Base-by-base conservation (phyloP, 176 grass and related monocot genomes). In the Musa acuminata region DNA sequence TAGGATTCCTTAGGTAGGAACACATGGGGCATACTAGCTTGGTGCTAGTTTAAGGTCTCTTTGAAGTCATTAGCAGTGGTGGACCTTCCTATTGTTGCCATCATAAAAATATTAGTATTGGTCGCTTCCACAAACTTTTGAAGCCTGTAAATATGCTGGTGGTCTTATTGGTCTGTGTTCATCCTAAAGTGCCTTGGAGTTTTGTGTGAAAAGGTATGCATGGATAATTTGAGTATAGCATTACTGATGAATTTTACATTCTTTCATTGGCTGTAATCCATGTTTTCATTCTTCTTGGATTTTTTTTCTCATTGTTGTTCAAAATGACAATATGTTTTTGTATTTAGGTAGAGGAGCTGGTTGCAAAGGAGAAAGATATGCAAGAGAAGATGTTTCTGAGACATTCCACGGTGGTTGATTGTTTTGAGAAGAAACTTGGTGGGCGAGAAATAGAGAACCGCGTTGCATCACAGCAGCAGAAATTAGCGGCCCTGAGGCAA, bases 381-480 rank as follows among this genome's bases (percentile, higher is more conserved):
- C 91, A 95, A 79, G 96, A 95, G 23, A 99, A 99, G 55, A 85
- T 91, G 76, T 87, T 99, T 78, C 55, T 81, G 16, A 95, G 80
- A 85, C 96, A 99, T 81, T 84, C 96, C 69, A 95, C 91, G 0
- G 91, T 95, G 14, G 88, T 94, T 1, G 96, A 99, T 55, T 87
- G 88, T 74, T 91, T 99, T 54, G 91, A 99, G 84, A 99, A 91
- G 84, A 99, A 99, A 82, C 62, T 83, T n/a, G 82, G 90, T 2
- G 86, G 91, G 13, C 88, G 90, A 84, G 96, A 99, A 2, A 55
- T 91, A 52, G 96, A 94, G 60, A 94, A 90, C 76, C 83, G 86
- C 69, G 88, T 99, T 82, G 88, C 81, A 54, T 43, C 83, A 26
- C 96, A 94, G 80, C 86, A 89, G 78, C 96, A 89, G 84, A 95